A percentile compares a stretch with the other conserved stretches of the same genome.
These are phyloP conservation scores for Picea glauca DNA, from an alignment of 75 land plant genomes.

Conservation along the genomic window DNA sequence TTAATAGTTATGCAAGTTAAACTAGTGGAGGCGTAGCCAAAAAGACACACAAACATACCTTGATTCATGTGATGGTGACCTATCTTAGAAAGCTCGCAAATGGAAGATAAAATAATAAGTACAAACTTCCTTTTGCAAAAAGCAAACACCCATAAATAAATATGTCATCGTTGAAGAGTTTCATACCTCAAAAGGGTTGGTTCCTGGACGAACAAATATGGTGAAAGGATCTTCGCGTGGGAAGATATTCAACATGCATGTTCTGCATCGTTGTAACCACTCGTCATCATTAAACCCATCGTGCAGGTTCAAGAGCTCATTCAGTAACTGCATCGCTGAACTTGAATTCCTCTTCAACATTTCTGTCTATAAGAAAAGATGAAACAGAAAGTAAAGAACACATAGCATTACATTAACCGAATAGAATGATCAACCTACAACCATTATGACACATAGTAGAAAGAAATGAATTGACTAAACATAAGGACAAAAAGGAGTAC, in stretches of 20 bases:
- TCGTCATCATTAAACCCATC: slow-evolving; percentile 84
- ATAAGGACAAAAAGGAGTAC: background rate
- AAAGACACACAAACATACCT: background rate
- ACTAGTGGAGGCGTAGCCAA: background rate
- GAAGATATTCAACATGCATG: slow-evolving; percentile 69
- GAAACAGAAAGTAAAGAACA: background rate
- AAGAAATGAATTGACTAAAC: background rate
- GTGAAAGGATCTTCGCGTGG: slow-evolving; percentile 88
- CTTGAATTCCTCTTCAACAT: slow-evolving; percentile 75
- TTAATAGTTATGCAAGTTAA: background rate
- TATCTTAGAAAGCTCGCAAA: too few species aligned
- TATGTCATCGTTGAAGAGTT: background rate
- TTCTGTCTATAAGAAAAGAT: slow-evolving; percentile 59
- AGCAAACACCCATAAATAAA: background rate
- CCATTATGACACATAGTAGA: background rate
- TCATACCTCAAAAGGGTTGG: slow-evolving; percentile 26
- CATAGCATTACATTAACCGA: background rate
- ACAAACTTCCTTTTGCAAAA: background rate
- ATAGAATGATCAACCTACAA: background rate
- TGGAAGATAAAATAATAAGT: background rate
- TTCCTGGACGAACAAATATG: slow-evolving; percentile 67
- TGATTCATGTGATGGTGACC: background rate
- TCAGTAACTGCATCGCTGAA: slow-evolving; percentile 78
- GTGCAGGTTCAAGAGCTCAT: slow-evolving; percentile 85
- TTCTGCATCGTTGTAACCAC: slow-evolving; percentile 74